These are phyloP conservation scores for Lactarius tabidus DNA, from an alignment of 768 basidiomycete species.

Conservation along the genomic window DNA sequence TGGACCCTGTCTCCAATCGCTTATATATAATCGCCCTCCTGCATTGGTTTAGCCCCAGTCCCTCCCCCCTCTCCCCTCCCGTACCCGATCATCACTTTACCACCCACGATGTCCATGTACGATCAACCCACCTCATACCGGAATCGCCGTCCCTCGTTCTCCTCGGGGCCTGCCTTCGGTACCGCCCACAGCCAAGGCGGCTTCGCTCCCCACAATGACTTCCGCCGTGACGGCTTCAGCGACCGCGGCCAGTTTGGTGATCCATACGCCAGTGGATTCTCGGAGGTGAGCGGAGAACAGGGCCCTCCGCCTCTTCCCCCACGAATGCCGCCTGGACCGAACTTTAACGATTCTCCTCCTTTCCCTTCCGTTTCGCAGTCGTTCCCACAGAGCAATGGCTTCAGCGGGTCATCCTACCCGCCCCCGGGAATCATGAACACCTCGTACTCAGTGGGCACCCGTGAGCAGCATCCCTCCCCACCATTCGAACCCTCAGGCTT, in stretches of 20 bases:
- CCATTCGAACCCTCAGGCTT: constrained; percentile 4
- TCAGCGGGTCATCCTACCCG: neutral
- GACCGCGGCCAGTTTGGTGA: constrained; percentile 12
- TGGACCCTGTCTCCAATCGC: constrained; percentile 8
- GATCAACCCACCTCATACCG: constrained; percentile 5
- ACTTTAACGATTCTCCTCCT: constrained; percentile 4
- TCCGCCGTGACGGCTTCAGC: constrained; percentile 10
- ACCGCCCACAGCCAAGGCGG: neutral
- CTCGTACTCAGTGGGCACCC: constrained; percentile 11
- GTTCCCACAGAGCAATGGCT: neutral
- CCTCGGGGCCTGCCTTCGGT: constrained; percentile 2
- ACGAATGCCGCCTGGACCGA: neutral
- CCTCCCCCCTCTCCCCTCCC: neutral
- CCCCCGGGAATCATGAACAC: constrained; percentile 11
- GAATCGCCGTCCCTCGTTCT: constrained; percentile 16
- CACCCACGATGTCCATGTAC: constrained; percentile 17
- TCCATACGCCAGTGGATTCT: neutral
- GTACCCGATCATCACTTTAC: constrained; percentile 3
- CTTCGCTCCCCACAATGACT: constrained; percentile 15
- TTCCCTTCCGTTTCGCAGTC: neutral
- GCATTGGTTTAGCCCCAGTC: neutral
- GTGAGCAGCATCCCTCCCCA: constrained; percentile 17
- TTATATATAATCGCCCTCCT: constrained; percentile 19
- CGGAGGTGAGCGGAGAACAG: constrained; percentile 24
- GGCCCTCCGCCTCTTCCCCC: constrained; percentile 4